A percentile compares a stretch with the other conserved stretches of the same genome.
Conservation (phyloP, 257 asterid species). For the Pogostemon cablin region DNA sequence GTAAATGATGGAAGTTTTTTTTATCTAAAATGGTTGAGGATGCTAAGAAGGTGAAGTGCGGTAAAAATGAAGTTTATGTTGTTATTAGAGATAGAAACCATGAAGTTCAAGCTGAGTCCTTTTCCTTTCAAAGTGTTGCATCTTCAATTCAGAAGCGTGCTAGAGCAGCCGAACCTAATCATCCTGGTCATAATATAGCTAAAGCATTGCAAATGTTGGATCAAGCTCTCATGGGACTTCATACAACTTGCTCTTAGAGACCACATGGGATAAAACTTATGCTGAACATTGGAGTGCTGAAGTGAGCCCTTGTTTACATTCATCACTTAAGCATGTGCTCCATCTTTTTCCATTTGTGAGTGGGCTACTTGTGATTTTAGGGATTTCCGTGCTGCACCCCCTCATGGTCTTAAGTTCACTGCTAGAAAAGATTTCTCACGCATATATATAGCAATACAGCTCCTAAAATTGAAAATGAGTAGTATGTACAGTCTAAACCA, state of each 20-base stretch:
- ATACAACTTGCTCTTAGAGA: conserved; percentile 68
- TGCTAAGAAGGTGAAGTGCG: conserved; percentile 61
- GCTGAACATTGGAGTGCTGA: conserved; percentile 87
- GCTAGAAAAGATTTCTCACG: conserved; percentile 86
- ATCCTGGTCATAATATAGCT: conserved; percentile 71
- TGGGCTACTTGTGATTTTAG: conserved; percentile 98
- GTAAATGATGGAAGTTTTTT: conserved; percentile 78
- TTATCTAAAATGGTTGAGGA: conserved; percentile 70
- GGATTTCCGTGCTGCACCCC: conserved; percentile 73
- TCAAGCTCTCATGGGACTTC: conserved; percentile 65
- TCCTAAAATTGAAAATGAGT: conserved; percentile 76
- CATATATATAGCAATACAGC: conserved; percentile 74
- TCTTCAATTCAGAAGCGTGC: conserved; percentile 84
- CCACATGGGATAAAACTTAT: conserved; percentile 67
- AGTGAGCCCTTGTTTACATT: conserved; percentile 70
- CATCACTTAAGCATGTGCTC: conserved; percentile 86
- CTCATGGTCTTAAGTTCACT: conserved; percentile 74
- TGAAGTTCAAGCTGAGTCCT: conserved; percentile 62
- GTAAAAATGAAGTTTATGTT: conserved; percentile 55
- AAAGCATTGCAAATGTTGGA: conserved; percentile 80
- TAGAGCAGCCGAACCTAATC: conserved; percentile 68
- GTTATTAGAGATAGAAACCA: conserved; percentile 43
- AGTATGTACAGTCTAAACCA: conserved; percentile 45
- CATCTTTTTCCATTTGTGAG: conserved; percentile 84
- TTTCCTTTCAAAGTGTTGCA: conserved; percentile 63